Conservation (phyloP, 2,329 filamentous ascomycete genomes). For the Aspergillus transmontanensis region DNA sequence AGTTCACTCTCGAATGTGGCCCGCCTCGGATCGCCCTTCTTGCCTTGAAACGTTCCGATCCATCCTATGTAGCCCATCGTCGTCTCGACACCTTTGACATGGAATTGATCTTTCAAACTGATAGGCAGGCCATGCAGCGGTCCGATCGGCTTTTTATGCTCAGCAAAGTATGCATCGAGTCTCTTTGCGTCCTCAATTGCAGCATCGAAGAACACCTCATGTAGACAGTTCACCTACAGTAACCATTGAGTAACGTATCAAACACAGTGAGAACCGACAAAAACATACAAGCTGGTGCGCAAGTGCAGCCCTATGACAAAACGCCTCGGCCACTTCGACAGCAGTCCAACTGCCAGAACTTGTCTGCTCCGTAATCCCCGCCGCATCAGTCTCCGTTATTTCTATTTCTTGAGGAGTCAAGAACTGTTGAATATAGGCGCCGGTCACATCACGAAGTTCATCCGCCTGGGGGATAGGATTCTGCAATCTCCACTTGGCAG, state of each 20-base stretch:
- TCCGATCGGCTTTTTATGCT: slow-evolving; percentile 52
- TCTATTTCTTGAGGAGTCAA: slow-evolving; percentile 57
- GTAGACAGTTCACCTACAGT: slow-evolving; percentile 50
- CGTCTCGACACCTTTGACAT: slow-evolving; percentile 53
- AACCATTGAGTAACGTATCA: background rate
- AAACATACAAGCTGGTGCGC: slow-evolving; percentile 59
- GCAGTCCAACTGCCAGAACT: slow-evolving; percentile 59
- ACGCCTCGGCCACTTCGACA: slow-evolving; percentile 57
- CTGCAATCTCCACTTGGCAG: slow-evolving; percentile 57
- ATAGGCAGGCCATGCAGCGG: slow-evolving; percentile 66
- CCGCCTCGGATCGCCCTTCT: slow-evolving; percentile 54
- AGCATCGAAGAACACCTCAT: slow-evolving; percentile 57
- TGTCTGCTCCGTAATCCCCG: slow-evolving; percentile 58
- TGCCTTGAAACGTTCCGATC: slow-evolving; percentile 63
- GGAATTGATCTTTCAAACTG: slow-evolving; percentile 54
- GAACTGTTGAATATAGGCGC: slow-evolving; percentile 59
- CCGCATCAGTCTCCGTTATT: slow-evolving; percentile 64
- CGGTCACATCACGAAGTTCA: slow-evolving; percentile 60
- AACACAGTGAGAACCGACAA: background rate
- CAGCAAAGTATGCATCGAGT: slow-evolving; percentile 51
- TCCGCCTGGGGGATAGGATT: slow-evolving; percentile 49
- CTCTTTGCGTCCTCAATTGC: slow-evolving; percentile 53
- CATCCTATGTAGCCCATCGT: slow-evolving; percentile 69
- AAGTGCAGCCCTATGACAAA: slow-evolving; percentile 59
- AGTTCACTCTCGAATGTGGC: slow-evolving; percentile 59